phyloP scores from a whole-genome alignment of 768 basidiomycete species.

The Mycena alexandri region DNA sequence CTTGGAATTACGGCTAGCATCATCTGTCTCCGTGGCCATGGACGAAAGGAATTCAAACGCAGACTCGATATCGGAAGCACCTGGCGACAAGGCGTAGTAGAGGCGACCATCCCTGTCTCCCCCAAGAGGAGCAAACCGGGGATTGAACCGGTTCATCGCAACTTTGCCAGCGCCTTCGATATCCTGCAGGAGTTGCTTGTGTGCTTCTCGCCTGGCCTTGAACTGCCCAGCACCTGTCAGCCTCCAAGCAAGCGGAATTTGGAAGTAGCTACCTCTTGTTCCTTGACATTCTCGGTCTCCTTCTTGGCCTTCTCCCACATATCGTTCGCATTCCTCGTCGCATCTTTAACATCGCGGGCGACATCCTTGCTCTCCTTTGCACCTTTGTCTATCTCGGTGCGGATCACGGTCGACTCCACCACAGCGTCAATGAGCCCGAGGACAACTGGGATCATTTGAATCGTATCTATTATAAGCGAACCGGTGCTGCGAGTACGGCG shows the following conservation, averaged over 20 bases:
- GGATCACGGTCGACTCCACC: slow-evolving; percentile 60
- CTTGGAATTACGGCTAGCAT: slow-evolving; percentile 50
- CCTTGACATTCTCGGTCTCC: slow-evolving; percentile 45
- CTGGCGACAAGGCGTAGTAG: slow-evolving; percentile 78
- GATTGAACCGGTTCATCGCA: slow-evolving; percentile 55
- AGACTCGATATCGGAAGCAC: slow-evolving; percentile 68
- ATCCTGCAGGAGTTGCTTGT: slow-evolving; percentile 62
- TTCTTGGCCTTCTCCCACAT: slow-evolving; percentile 65
- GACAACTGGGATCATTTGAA: slow-evolving; percentile 78
- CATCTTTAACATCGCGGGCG: slow-evolving; percentile 64
- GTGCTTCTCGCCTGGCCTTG: slow-evolving; percentile 58
- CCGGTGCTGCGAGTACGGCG: slow-evolving; percentile 59
- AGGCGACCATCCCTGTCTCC: slow-evolving; percentile 73
- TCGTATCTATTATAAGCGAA: slow-evolving; percentile 54
- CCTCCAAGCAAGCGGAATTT: neutral
- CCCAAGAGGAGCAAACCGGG: slow-evolving; percentile 76
- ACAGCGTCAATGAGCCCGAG: slow-evolving; percentile 67
- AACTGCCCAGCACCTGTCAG: slow-evolving; percentile 46
- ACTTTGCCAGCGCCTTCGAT: slow-evolving; percentile 72
- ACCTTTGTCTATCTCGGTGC: slow-evolving; percentile 73
- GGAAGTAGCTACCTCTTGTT: slow-evolving; percentile 44
- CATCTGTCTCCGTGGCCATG: slow-evolving; percentile 43
- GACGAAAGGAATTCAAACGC: slow-evolving; percentile 54
- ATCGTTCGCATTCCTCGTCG: slow-evolving; percentile 67
- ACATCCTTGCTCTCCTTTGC: slow-evolving; percentile 67